Evolutionary conservation across 2,329 filamentous ascomycete genomes (phyloP).

Genomic region (Neurospora crassa): DNA sequence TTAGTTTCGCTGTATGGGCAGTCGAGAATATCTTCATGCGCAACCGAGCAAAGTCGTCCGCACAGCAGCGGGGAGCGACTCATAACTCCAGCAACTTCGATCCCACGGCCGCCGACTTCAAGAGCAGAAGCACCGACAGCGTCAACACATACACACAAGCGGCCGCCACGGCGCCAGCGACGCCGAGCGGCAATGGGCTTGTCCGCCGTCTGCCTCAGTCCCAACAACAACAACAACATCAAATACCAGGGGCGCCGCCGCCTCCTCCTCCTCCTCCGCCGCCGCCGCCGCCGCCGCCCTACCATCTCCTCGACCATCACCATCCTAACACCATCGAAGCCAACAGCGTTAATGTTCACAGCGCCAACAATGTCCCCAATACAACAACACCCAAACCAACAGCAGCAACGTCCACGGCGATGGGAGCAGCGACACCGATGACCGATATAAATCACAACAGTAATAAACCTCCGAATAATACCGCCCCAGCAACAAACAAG

Average conservation of each 20-base stretch:
- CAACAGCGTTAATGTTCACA: not conserved
- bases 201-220: constrained; percentile 4
- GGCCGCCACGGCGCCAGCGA: constrained; percentile 3
- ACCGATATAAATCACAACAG: not conserved
- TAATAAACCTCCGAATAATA: not conserved
- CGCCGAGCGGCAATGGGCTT: not conserved
- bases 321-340: not conserved
- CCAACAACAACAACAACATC: constrained; percentile 3
- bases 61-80: constrained; percentile 15
- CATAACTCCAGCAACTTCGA: not conserved
- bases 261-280: not conserved
- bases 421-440: not conserved
- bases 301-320: not conserved
- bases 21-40: constrained; percentile 16
- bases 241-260: not conserved
- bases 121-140: constrained; percentile 5
- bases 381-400: not conserved
- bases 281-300: not conserved
- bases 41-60: constrained; percentile 16
- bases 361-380: not conserved
- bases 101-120: not conserved
- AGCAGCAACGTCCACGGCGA: not conserved
- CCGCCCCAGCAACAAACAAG: too few relatives aligned
- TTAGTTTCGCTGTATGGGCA: constrained; percentile 12
- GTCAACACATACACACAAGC: constrained; percentile 2